Evolutionary conservation across 257 asterid genomes (phyloP), one percentile per base, ranked within the genome.

Genomic region (Ilex asprella): DNA sequence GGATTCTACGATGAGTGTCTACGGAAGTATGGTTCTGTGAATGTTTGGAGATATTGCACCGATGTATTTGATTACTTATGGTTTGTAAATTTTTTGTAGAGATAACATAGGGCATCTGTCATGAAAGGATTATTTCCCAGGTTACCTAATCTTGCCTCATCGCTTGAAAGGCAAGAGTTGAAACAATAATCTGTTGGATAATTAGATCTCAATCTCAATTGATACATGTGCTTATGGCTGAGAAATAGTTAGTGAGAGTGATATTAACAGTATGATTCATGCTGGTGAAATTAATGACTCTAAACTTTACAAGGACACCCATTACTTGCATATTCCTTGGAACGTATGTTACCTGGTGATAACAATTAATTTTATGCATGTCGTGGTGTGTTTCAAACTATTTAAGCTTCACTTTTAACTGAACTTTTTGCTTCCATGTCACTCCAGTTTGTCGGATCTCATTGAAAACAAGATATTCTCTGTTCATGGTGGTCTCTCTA

Each of bases 1-100:
- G 97, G 99, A 61, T 92, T 92, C 82, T 92, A 89, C 66, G 99
- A 92, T n/a, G 99, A 92, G 84, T 92, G 99, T 81, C 72, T 89
- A n/a, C 93, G 97, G 72, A 92, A 92, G 70, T 92, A 92, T 54
- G 96, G 97, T 65, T 89, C 99, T 32, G 82, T 79, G 59, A 92
- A 92, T 56, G 99, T 92, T 59, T 92, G 99, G 99, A 83, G 99
- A 92, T 92, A 89, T 76, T 92, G 99, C 89, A 92, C 99, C 2
- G 97, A 92, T 59, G 79, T 92, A 63, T 86, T 92, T 82, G 99
- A 92, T 76, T 92, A 92, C 68, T 66, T 92, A 58, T 86, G 99
- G 99, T 92, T 70, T 70, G 86, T 12, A 39, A 47, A 65, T 73
- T 78, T 73, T 59, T 11, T 35, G 10, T 59, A 39, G 53, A 52